These are phyloP conservation scores for Onygenales sp. DNA, from an alignment of 2,329 filamentous ascomycete genomes.

Conservation along the genomic window DNA sequence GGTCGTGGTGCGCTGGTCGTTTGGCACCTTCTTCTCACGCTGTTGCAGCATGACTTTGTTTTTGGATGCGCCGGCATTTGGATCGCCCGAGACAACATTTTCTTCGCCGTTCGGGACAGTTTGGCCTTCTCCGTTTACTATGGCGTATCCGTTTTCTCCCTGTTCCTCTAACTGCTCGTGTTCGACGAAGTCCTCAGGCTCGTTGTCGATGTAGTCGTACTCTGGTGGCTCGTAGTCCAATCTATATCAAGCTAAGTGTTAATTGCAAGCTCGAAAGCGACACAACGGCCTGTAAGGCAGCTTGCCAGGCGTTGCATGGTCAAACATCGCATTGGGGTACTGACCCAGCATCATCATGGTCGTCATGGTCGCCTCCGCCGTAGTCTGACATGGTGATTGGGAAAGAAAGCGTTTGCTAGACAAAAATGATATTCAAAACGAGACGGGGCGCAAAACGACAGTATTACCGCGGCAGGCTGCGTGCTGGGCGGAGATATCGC, in stretches of 20 bases:
- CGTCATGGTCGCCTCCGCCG: constrained; percentile 57
- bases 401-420: constrained; percentile 5
- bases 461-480: no score
- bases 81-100: constrained; percentile 41
- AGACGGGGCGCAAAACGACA: background rate
- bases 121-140: constrained; percentile 45
- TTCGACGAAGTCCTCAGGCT: constrained; percentile 48
- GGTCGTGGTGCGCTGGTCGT: constrained; percentile 80
- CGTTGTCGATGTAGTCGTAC: constrained; percentile 58
- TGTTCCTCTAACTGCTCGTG: constrained; percentile 46
- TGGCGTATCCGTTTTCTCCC: constrained; percentile 43
- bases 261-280: background rate
- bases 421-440: constrained; percentile 6
- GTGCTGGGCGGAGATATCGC: background rate
- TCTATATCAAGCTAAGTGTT: constrained; percentile 12
- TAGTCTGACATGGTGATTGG: constrained; percentile 58
- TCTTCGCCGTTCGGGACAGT: constrained; percentile 31
- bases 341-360: constrained; percentile 50
- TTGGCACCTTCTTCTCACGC: constrained; percentile 78
- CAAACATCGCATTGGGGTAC: constrained; percentile 15
- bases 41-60: constrained; percentile 49
- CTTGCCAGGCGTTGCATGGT: background rate
- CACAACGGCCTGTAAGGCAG: background rate
- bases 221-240: constrained; percentile 50
- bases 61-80: constrained; percentile 31